A percentile compares a stretch with the other conserved stretches of the same genome.
Conservation (phyloP, 208 protist species). For the Crithidia brevicula region DNA sequence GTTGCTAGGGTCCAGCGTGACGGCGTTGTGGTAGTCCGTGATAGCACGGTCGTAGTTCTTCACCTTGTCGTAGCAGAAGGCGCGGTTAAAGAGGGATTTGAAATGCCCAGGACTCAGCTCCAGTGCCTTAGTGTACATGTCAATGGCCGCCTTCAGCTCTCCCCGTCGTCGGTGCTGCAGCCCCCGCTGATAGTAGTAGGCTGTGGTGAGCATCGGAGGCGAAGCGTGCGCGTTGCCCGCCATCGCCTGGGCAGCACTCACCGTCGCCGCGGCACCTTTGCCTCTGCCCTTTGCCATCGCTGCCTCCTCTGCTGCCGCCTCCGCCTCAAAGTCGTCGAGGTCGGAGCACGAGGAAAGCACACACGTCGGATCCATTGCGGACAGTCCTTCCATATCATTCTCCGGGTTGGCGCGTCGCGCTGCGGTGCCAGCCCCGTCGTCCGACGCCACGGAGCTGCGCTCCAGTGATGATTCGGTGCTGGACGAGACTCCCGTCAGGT, state of each 20-base stretch:
- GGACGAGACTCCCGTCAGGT: constrained; percentile 25
- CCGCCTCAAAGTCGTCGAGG: constrained; percentile 6
- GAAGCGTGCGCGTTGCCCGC: not conserved
- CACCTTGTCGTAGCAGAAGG: constrained; percentile 79
- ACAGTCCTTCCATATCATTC: constrained; percentile 7
- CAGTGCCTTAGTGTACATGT: constrained; percentile 85
- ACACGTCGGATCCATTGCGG: constrained; percentile 29
- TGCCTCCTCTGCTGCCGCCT: too few relatives aligned
- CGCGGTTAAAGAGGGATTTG: constrained; percentile 91
- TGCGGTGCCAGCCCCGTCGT: not conserved
- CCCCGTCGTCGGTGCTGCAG: constrained; percentile 63
- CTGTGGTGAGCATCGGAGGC: constrained; percentile 16
- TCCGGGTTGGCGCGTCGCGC: constrained; percentile 11
- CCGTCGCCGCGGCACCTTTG: not conserved
- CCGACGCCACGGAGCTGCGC: not conserved
- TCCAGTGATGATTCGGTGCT: constrained; percentile 18
- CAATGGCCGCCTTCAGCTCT: constrained; percentile 72
- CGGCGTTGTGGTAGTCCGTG: constrained; percentile 73
- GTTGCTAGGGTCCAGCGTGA: constrained; percentile 73
- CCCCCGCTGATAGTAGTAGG: constrained; percentile 78
- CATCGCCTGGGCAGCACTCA: not conserved
- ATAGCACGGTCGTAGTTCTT: constrained; percentile 68
- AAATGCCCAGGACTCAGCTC: constrained; percentile 76
- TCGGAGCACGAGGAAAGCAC: constrained; percentile 10
- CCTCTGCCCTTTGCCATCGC: not conserved